Evolutionary conservation across 495 filamentous ascomycete genomes (phyloP), one percentile per base, ranked within the genome.

Genomic region (Hyaloscypha variabilis): DNA sequence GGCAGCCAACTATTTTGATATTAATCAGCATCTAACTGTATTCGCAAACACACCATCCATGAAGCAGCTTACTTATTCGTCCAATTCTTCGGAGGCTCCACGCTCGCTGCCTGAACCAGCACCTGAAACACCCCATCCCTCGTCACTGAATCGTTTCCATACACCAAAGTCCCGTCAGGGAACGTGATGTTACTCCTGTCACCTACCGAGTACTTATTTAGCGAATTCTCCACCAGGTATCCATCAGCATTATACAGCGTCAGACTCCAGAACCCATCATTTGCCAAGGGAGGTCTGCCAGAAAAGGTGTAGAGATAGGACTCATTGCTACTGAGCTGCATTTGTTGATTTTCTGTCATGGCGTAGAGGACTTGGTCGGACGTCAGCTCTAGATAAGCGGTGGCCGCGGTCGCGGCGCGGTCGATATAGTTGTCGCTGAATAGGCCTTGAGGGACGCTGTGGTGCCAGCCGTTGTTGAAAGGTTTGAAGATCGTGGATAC

Each of bases 291-390:
- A 6, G 61, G 61, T 29, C 56, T 63, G 6, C 51, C 25, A 13
- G 50, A 55, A 28, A 63, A 63, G 8, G 49, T 56, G 26, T 63
- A 63, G 5, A 56, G 23, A 56, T 34, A 34, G 4, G 25, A 34
- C 24, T 63, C 10, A 56, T 54, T 63, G 56, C 21, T 13, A 8
- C 10, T 14, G 6, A 58, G 23, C 21, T 8, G 8, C 55, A 58
- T 13, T 10, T 8, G 5, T 10, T 14, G 11, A 8, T 26, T 13
- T 6, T 10, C 21, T 23, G 10, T 26, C 6, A 31, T 10, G 26
- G 55, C 49, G 28, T 63, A 63, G 28, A 55, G 19, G 42, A 51
- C 61, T 42, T 63, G 49, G n/a, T 63, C 29, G 8, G 49, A 24
- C 8, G 11, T 30, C 24, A 11, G 49, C 24, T 54, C 61, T 3